A percentile compares a stretch with the other conserved stretches of the same genome.
Conservation (phyloP, 345 rosid species). For the Populus ilicifolia region DNA sequence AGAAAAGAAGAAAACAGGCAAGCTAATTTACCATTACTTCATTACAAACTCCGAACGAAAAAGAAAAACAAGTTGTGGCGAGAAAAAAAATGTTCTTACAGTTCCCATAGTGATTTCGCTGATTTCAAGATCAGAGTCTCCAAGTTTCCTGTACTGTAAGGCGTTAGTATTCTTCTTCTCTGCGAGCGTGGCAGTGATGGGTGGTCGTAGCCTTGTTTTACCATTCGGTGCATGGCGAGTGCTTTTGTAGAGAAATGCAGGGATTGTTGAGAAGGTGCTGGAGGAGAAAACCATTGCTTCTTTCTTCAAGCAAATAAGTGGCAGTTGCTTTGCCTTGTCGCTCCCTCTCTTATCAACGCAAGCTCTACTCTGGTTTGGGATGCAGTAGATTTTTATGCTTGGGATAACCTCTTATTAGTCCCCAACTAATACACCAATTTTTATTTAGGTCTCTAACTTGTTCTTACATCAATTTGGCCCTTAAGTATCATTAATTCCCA, state of each 20-base stretch:
- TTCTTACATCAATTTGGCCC: not conserved
- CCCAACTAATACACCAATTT: not conserved
- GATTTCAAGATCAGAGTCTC: conserved; percentile 69
- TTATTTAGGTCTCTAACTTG: not conserved
- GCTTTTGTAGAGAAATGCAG: conserved; percentile 14
- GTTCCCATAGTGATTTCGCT: conserved; percentile 82
- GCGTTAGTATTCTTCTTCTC: conserved; percentile 35
- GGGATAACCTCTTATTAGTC: not conserved
- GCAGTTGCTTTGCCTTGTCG: not conserved
- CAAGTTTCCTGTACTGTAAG: conserved; percentile 69
- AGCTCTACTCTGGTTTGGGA: not conserved
- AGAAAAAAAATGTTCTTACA: conserved; percentile 23
- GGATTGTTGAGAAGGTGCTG: conserved; percentile 19
- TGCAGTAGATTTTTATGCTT: not conserved
- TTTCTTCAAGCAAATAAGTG: not conserved
- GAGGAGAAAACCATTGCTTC: conserved; percentile 7
- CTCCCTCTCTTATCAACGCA: too few species aligned
- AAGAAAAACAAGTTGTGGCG: not conserved
- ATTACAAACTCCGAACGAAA: not conserved
- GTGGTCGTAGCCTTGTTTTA: conserved; percentile 14
- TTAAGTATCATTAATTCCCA: not conserved
- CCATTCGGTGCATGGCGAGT: conserved; percentile 3
- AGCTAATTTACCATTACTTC: not conserved
- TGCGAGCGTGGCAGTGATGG: conserved; percentile 35
- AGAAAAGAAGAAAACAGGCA: conserved; percentile 3